Base-by-base conservation (phyloP, 1,284 basidiomycete genomes). In the Ganoderma lucidum region DNA sequence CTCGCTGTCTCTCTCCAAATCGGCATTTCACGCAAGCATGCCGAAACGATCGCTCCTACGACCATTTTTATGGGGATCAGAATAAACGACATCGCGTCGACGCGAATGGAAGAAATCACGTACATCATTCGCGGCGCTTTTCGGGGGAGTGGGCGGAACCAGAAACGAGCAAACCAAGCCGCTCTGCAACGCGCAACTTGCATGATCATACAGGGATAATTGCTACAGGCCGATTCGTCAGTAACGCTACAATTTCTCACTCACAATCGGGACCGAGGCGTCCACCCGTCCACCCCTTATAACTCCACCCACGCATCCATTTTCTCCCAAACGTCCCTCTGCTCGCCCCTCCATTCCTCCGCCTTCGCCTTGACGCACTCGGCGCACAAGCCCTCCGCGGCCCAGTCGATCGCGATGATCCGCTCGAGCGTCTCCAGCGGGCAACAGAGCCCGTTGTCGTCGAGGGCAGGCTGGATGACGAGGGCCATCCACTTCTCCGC, bases 401-500 rank as follows among this genome's bases (percentile, higher is more conserved):
- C 81, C 92, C 91, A 93, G 73, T 89, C 83, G 12, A 89, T 81
- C 17, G 75, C 78, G 73, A 88, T 89, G 63, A 92, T 84, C 60
- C 80, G 78, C 74, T 89, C 84, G 30, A 93, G 80, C 37, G 88
- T 89, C 80, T 92, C 90, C 30, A 93, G 81, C 28, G 92, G 91
- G 66, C 87, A 88, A 64, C 78, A 78, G 2, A 80, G 70, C 69
- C 87, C 90, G 60, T 90, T 88, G 17, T 87, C 87, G 64, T 85
- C 85, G 32, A 93, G 82, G 0, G 90, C 90, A 14, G 88, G 89
- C 60, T 86, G 81, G 51, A 91, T 90, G 14, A 93, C 90, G 45
- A 88, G 81, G 17, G 83, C 73, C 85, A 92, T 90, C 92, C 92
- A 93, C 63, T 80, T 83, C 67, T 90, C 88, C 0, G 90, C 92